Evolutionary conservation across 176 grass and related monocot species (phyloP).

Genomic region (Alloteropsis semialata): DNA sequence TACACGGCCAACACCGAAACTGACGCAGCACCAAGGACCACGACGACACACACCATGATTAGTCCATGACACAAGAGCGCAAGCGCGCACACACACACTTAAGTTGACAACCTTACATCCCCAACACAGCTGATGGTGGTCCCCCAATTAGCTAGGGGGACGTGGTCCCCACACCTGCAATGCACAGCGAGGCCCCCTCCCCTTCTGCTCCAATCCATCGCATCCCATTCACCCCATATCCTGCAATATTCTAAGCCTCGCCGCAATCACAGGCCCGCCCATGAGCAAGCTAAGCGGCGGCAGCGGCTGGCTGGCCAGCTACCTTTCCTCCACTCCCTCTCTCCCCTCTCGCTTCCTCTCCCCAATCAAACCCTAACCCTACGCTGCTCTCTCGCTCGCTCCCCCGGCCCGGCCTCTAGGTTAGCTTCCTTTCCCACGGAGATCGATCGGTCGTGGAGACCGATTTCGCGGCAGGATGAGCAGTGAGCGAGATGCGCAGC

Average conservation of each 20-base stretch:
- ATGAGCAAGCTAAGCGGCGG: neutral
- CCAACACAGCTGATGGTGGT: conserved; percentile 30
- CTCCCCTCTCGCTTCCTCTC: neutral
- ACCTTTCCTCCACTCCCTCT: neutral
- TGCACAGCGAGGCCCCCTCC: neutral
- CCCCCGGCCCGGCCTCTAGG: neutral
- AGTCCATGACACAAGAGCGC: too few species aligned
- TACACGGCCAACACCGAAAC: conserved; percentile 11
- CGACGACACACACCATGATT: too few species aligned
- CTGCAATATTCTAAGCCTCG: conserved; percentile 21
- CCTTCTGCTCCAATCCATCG: neutral
- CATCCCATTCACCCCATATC: conserved; percentile 16
- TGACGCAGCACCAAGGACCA: neutral
- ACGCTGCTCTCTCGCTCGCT: neutral
- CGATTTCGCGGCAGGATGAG: conserved; percentile 46
- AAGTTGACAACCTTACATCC: conserved; percentile 30
- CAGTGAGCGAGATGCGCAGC: conserved; percentile 53
- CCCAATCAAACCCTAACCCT: conserved; percentile 46
- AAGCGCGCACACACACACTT: neutral
- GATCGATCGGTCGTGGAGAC: neutral
- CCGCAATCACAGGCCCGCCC: neutral
- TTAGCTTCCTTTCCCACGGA: neutral
- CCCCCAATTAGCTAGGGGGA: conserved; percentile 22
- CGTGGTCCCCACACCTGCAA: neutral
- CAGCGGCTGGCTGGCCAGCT: neutral